Evolutionary conservation across 1,284 basidiomycete species (phyloP).

Genomic region (Pyrrhoderma noxium): DNA sequence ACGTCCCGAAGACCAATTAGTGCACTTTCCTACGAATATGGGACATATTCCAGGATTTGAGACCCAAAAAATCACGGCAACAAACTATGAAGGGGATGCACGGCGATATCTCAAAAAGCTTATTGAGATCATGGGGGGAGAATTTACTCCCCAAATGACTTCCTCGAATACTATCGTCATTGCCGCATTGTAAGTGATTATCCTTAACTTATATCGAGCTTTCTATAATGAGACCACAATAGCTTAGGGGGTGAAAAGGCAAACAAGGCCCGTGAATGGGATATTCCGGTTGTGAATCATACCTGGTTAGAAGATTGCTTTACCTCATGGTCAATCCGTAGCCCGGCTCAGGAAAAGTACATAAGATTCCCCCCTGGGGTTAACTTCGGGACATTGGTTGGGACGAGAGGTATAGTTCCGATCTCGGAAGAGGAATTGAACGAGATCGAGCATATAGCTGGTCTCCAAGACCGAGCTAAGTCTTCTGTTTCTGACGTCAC

Average conservation of each 20-base stretch:
- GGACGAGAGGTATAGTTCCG: conserved; percentile 41
- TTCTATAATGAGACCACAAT: conserved; percentile 7
- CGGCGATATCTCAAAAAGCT: conserved; percentile 83
- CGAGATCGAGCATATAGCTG: conserved; percentile 24
- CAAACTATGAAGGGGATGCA: conserved; percentile 80
- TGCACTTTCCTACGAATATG: conserved; percentile 50
- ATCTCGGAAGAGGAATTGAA: conserved; percentile 26
- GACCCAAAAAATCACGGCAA: conserved; percentile 59
- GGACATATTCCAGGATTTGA: conserved; percentile 34
- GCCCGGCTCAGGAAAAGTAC: conserved; percentile 55
- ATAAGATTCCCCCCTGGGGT: conserved; percentile 57
- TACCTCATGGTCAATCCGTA: conserved; percentile 63
- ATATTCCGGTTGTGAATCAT: conserved; percentile 82
- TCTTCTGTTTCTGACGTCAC: too few species aligned
- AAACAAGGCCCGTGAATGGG: conserved; percentile 68
- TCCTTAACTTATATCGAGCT: neutral
- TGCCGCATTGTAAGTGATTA: conserved; percentile 65
- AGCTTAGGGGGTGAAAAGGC: conserved; percentile 70
- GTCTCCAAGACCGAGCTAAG: conserved; percentile 1
- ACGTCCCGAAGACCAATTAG: conserved; percentile 58
- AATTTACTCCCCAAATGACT: conserved; percentile 76
- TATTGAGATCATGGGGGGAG: conserved; percentile 68
- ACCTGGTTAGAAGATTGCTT: conserved; percentile 88
- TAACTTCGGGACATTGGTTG: conserved; percentile 57
- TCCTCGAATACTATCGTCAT: conserved; percentile 71